Evolutionary conservation across 305 asterid genomes (phyloP).

Genomic region (Withania somnifera): DNA sequence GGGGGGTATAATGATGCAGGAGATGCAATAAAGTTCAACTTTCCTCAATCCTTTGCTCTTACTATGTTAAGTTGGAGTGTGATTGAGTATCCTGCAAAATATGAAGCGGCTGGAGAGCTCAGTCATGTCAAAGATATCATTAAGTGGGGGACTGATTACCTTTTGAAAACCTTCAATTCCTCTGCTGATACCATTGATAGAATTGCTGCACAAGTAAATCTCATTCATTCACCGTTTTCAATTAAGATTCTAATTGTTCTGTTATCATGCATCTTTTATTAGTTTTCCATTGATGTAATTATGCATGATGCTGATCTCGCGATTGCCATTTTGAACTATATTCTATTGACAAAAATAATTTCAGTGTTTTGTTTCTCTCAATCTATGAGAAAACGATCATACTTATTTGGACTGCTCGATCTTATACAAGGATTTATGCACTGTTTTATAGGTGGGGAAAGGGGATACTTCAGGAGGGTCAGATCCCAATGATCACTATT

Average conservation of each 20-base stretch:
- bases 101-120: conserved; percentile 80
- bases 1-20: conserved; percentile 94
- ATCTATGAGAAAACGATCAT: not conserved
- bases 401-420: not conserved
- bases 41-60: conserved; percentile 78
- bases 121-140: conserved; percentile 65
- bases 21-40: conserved; percentile 81
- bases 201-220: conserved; percentile 51
- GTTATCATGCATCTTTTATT: not conserved
- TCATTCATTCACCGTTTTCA: not conserved
- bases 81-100: conserved; percentile 67
- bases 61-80: conserved; percentile 98
- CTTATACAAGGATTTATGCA: not conserved
- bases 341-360: not conserved
- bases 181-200: conserved; percentile 60
- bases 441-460: conserved; percentile 57
- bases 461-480: conserved; percentile 73
- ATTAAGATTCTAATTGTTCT: not conserved
- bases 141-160: conserved; percentile 92
- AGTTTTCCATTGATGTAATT: not conserved
- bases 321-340: not conserved
- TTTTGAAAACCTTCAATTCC: conserved; percentile 70
- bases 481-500: conserved; percentile 68
- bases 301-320: not conserved
- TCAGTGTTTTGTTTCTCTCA: not conserved